Evolutionary conservation across 805 yeast species (phyloP).

Genomic region (Lachancea sp.): DNA sequence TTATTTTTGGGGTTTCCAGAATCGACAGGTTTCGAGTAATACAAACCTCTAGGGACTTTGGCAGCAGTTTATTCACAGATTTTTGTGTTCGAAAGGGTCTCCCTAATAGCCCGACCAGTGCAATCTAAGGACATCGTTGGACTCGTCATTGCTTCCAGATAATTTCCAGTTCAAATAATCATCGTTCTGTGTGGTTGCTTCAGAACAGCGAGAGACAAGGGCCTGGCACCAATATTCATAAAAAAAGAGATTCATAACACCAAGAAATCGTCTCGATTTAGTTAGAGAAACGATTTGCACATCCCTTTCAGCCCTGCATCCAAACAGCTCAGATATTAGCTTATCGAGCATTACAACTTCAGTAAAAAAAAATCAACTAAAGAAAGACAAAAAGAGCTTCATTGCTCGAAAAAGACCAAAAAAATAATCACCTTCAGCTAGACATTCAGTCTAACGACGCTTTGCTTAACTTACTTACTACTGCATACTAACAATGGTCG

Average conservation of each 20-base stretch:
- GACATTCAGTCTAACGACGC: background rate
- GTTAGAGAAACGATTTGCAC: background rate
- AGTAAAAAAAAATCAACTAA: background rate
- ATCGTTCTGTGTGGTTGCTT: too few species aligned
- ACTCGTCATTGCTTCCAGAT: background rate
- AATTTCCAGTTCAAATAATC: too few species aligned
- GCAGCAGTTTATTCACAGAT: background rate
- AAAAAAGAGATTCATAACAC: background rate
- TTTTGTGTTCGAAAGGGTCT: background rate
- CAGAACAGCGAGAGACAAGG: too few species aligned
- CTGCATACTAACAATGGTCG: conserved; percentile 31
- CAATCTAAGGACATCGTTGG: background rate
- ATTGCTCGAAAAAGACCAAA: background rate
- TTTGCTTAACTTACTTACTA: background rate
- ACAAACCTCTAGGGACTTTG: background rate
- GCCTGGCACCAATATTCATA: background rate
- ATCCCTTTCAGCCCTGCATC: background rate
- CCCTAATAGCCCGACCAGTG: background rate
- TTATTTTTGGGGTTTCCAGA: conserved; percentile 1
- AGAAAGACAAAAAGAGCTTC: background rate
- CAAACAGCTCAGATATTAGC: background rate
- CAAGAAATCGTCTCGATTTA: background rate
- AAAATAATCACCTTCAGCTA: background rate
- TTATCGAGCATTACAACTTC: background rate
- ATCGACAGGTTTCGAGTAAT: conserved; percentile 7